These are phyloP conservation scores for Achaetomiella virescens DNA, from an alignment of 495 filamentous ascomycete genomes.

Conservation along the genomic window DNA sequence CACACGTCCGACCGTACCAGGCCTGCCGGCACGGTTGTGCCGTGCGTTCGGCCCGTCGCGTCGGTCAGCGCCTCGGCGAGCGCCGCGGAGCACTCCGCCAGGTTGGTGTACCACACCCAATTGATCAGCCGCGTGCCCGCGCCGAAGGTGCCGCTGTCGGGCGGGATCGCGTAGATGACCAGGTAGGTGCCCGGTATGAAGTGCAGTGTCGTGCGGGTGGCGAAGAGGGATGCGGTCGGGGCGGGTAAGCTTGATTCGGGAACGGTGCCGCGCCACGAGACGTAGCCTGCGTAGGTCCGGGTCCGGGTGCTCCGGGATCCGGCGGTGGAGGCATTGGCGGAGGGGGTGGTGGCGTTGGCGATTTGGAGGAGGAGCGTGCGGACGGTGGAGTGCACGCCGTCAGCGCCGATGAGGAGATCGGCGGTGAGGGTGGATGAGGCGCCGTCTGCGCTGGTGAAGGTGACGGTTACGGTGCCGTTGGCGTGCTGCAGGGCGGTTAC, in stretches of 20 bases:
- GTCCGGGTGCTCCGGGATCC: conserved; percentile 31
- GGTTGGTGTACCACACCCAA: conserved; percentile 48
- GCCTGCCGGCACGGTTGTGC: conserved; percentile 40
- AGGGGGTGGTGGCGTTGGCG: too few relatives aligned
- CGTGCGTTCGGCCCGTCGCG: conserved; percentile 31
- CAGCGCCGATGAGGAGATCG: conserved; percentile 46
- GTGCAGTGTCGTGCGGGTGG: conserved; percentile 8
- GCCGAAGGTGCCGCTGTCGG: conserved; percentile 33
- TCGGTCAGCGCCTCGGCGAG: conserved; percentile 43
- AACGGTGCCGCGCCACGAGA: conserved; percentile 46
- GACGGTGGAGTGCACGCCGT: conserved; percentile 47
- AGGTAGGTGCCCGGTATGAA: conserved; percentile 11
- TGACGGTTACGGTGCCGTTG: conserved; percentile 24
- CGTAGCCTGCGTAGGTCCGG: conserved; percentile 48
- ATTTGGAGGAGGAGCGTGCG: too few relatives aligned
- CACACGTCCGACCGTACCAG: conserved; percentile 34
- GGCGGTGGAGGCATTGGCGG: too few relatives aligned
- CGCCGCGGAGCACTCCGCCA: conserved; percentile 29
- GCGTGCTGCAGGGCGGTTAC: conserved; percentile 35
- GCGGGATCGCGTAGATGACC: conserved; percentile 44
- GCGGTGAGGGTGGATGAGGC: conserved; percentile 18
- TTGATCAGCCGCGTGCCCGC: conserved; percentile 41
- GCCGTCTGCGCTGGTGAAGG: conserved; percentile 18
- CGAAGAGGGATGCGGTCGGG: conserved; percentile 28
- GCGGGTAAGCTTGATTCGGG: conserved; percentile 29